Evolutionary conservation across 495 filamentous ascomycete genomes (phyloP), one percentile per base, ranked within the genome.

Genomic region (Penicillium robsamsonii): DNA sequence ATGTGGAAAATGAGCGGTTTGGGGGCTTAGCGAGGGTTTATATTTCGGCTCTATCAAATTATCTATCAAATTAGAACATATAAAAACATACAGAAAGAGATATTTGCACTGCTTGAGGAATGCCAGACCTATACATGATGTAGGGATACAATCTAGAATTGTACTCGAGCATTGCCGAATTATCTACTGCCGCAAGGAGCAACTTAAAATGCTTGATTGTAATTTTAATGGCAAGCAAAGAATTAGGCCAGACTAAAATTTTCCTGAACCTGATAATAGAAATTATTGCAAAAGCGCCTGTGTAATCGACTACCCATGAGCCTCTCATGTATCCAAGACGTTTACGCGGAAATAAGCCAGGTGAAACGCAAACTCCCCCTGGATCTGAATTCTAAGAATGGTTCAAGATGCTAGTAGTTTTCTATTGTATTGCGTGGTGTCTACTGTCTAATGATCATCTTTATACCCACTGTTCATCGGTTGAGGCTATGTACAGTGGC

Each of bases 1-100:
- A 50, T 24, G 17, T 20, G 20, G 33, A 25, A 10, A 7, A 40
- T 25, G 47, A 22, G 9, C 2, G 47, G 22, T 27, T 38, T 24
- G 22, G n/a, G n/a, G n/a, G n/a, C n/a, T 37, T 50, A 35, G 48
- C 48, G 20, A 40, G 31, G 31, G n/a, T 27, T 50, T 35, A 40
- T 5, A 3, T 40, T 50, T n/a, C 7, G 22, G 31, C 8, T 29
- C 20, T 27, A 50, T 27, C 6, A 48, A 35, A 30, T 1, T n/a
- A n/a, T 29, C 20, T 27, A 50, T 27, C 6, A 48, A 35, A 30
- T 1, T n/a, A n/a, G n/a, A 37, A n/a, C 35, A 37, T 4, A 37
- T 15, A n/a, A 25, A 25, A 49, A 1, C 10, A 10, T 5, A n/a
- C 3, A 5, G 2, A 49, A 22, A 20, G 5, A 4, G 8, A 35